These are phyloP conservation scores for Lachnellula occidentalis DNA, from an alignment of 2,329 filamentous ascomycete species.

Conservation along the genomic window DNA sequence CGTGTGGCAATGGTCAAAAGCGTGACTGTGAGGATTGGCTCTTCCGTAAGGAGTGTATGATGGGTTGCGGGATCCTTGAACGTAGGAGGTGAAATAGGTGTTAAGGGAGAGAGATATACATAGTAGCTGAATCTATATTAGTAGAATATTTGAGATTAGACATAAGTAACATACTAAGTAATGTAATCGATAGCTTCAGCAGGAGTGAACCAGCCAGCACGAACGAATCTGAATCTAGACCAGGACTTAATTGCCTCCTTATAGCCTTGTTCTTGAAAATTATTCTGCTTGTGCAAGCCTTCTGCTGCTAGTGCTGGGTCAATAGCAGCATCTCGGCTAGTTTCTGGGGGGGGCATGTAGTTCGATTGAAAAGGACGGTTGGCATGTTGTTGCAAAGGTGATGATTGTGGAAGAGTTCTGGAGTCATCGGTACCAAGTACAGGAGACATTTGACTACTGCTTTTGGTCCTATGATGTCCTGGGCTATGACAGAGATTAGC, in stretches of 20 bases:
- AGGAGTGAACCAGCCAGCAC: constrained; percentile 92
- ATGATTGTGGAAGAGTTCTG: constrained; percentile 13
- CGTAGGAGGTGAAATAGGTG: constrained; percentile 87
- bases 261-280: constrained; percentile 48
- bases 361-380: constrained; percentile 18
- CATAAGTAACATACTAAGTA: constrained; percentile 61
- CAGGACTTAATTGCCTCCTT: constrained; percentile 77
- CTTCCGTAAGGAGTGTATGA: constrained; percentile 73
- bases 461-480: constrained; percentile 29
- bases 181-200: constrained; percentile 92
- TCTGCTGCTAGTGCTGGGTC: constrained; percentile 26
- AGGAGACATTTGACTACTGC: constrained; percentile 26
- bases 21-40: constrained; percentile 88
- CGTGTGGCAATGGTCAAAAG: constrained; percentile 87
- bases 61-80: constrained; percentile 81
- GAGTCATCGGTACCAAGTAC: constrained; percentile 14
- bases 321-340: constrained; percentile 21
- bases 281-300: constrained; percentile 7
- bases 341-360: constrained; percentile 18
- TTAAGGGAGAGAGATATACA: constrained; percentile 82
- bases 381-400: constrained; percentile 15
- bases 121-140: constrained; percentile 63
- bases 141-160: not conserved
- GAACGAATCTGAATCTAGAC: constrained; percentile 89
- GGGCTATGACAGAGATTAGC: constrained; percentile 37